Percentiles rank a stretch among this genome's conserved stretches.
phyloP scores from a whole-genome alignment of 2,329 filamentous ascomycete genomes.

The Pseudocercospora cruenta region DNA sequence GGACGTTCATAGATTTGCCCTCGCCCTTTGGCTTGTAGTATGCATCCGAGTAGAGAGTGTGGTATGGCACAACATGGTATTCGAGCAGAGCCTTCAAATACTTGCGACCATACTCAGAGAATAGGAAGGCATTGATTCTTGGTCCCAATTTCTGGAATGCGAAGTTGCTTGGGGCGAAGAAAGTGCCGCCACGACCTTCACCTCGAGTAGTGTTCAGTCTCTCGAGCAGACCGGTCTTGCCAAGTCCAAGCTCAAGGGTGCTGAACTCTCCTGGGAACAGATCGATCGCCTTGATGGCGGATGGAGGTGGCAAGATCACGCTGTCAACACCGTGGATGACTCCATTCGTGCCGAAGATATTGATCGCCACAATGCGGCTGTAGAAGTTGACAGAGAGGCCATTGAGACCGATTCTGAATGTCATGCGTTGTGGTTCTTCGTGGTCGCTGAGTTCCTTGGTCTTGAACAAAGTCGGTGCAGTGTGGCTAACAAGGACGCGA shows the following conservation, averaged over 20 bases:
- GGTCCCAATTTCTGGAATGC: conserved; percentile 79
- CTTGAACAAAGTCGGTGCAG: conserved; percentile 70
- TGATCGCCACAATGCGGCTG: conserved; percentile 67
- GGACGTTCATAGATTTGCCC: conserved; percentile 31
- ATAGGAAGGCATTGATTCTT: conserved; percentile 79
- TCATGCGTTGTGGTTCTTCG: conserved; percentile 68
- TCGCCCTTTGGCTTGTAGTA: conserved; percentile 59
- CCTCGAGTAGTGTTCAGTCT: conserved; percentile 59
- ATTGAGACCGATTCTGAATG: conserved; percentile 64
- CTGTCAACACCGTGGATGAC: conserved; percentile 77
- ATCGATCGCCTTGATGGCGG: conserved; percentile 65
- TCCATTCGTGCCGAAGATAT: conserved; percentile 78
- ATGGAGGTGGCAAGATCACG: conserved; percentile 76
- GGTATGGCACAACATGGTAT: conserved; percentile 75
- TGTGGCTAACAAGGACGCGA: conserved; percentile 70
- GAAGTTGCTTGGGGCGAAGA: conserved; percentile 79
- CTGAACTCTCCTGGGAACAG: conserved; percentile 72
- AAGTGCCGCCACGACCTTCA: conserved; percentile 66
- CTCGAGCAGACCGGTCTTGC: conserved; percentile 72
- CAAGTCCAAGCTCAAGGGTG: conserved; percentile 73
- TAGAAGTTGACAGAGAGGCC: conserved; percentile 78
- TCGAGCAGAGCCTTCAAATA: conserved; percentile 77
- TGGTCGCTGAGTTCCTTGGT: conserved; percentile 64
- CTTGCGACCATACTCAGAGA: conserved; percentile 72
- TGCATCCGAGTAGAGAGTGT: conserved; percentile 81